phyloP scores from a whole-genome alignment of 768 basidiomycete species.

The Cystofilobasidium macerans region DNA sequence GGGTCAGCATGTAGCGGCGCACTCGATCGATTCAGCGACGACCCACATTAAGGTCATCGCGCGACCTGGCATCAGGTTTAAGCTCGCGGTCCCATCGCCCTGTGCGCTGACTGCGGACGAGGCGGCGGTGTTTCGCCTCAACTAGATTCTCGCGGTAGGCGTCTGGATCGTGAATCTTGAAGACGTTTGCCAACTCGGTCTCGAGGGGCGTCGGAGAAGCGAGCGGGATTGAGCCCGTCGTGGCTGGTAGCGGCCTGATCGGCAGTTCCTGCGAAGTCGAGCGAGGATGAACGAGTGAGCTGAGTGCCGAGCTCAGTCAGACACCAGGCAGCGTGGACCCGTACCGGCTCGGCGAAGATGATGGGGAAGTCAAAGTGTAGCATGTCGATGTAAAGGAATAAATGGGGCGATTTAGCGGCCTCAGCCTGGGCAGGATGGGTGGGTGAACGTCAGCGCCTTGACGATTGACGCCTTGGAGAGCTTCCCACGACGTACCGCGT shows the following conservation, averaged over 20 bases:
- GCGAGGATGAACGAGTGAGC: background rate
- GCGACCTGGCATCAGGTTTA: conserved; percentile 89
- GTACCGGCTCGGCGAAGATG: conserved; percentile 78
- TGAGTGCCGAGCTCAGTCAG: too few species aligned
- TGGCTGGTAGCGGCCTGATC: conserved; percentile 23
- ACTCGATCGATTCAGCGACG: background rate
- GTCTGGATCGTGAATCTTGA: conserved; percentile 77
- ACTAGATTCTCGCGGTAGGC: conserved; percentile 86
- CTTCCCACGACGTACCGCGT: conserved; percentile 51
- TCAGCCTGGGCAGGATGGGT: conserved; percentile 54
- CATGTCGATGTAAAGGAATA: conserved; percentile 92
- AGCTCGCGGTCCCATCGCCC: conserved; percentile 90
- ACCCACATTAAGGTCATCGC: conserved; percentile 80
- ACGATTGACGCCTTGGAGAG: conserved; percentile 12
- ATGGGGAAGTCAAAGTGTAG: conserved; percentile 96
- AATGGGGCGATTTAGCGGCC: conserved; percentile 76
- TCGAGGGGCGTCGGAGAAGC: background rate
- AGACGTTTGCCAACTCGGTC: conserved; percentile 41
- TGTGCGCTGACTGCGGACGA: conserved; percentile 87
- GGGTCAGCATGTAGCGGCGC: background rate
- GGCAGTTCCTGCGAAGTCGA: background rate
- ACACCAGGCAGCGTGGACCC: too few species aligned
- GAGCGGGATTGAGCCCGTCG: conserved; percentile 28
- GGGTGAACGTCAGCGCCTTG: conserved; percentile 1
- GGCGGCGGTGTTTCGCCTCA: conserved; percentile 87